A percentile compares a stretch with the other conserved stretches of the same genome.
These are phyloP conservation scores for Tanacetum coccineum DNA, from an alignment of 129 eudicot genomes.

Conservation along the genomic window DNA sequence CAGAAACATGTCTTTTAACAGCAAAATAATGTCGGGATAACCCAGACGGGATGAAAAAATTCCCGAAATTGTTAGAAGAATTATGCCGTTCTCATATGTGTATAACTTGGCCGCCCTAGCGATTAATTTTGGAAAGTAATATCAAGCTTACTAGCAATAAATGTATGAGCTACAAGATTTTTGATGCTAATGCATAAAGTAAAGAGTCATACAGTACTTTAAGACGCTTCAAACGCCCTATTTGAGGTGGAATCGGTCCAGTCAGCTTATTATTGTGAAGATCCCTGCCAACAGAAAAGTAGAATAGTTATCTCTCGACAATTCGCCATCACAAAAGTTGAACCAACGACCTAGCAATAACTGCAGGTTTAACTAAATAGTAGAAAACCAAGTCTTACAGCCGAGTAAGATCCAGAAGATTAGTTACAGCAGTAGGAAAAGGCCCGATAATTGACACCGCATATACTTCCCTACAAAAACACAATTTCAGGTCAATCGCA, in stretches of 20 bases:
- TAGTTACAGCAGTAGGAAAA: conserved; percentile 93
- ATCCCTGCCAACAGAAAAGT: conserved; percentile 52
- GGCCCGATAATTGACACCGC: conserved; percentile 98
- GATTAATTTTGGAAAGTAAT: neutral
- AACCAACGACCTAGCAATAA: conserved; percentile 3
- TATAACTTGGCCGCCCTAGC: neutral
- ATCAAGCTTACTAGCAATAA: conserved; percentile 1
- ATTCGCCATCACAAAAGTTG: neutral
- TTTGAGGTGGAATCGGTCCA: conserved; percentile 96
- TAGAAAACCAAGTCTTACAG: conserved; percentile 51
- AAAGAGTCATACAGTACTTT: conserved; percentile 64
- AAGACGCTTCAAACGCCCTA: conserved; percentile 91
- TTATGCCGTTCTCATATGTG: too few relatives aligned
- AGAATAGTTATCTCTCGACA: neutral
- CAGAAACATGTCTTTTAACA: too few relatives aligned
- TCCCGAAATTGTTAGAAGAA: too few relatives aligned
- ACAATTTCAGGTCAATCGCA: neutral
- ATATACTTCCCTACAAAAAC: conserved; percentile 73
- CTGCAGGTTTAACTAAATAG: conserved; percentile 3
- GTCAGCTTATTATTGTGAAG: conserved; percentile 92
- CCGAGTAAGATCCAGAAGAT: conserved; percentile 81
- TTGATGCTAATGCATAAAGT: conserved; percentile 8
- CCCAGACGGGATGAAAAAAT: too few relatives aligned
- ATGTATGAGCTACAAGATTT: neutral
- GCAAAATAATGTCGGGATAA: too few relatives aligned